Base-by-base conservation (phyloP, 805 yeast genomes). In the Monosporozyma servazzii region DNA sequence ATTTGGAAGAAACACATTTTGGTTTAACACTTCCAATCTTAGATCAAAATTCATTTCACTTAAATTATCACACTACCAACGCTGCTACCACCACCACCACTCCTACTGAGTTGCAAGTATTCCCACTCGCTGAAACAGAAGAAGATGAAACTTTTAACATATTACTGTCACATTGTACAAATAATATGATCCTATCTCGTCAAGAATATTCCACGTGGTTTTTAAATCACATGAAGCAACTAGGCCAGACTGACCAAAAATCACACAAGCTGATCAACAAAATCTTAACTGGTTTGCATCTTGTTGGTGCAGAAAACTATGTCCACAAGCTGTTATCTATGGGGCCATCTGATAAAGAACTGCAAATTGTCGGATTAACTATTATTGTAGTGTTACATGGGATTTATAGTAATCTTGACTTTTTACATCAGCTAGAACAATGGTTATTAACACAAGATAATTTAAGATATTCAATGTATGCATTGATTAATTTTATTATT, bases 131-230 rank as follows among this genome's bases (percentile, higher is more conserved):
- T 20, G 27, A 40, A 20, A 7, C 55, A 20, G 53, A 55, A 9
- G 57, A 60, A 29, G 44, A 51, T 5, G 53, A 53, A 23, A 48
- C 56, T 13, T 51, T 50, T n/a, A 45, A 53, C 7, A 44, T 56
- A 17, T 44, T 58, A 30, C 56, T 58, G 56, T 33, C 54, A 7
- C 53, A 59, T 41, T 53, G 58, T 17, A 50, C 53, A n/a, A 53
- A 51, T 17, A 53, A 58, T 46, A 53, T 55, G 54, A 49, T 60
- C 15, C 31, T 60, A 33, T 51, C 54, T 31, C 40, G 55, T 18
- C 45, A 50, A 10, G 54, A 54, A 29, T 60, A 55, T 45, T 51
- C 55, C 9, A 37, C 45, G 21, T 59, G 61, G 61, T 60, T 59
- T 43, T 43, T 56, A 23, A 48, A 53, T 11, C 51, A 52, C 48